Evolutionary conservation across 2,329 filamentous ascomycete genomes (phyloP).

Genomic region (Trichoderma lentiforme): DNA sequence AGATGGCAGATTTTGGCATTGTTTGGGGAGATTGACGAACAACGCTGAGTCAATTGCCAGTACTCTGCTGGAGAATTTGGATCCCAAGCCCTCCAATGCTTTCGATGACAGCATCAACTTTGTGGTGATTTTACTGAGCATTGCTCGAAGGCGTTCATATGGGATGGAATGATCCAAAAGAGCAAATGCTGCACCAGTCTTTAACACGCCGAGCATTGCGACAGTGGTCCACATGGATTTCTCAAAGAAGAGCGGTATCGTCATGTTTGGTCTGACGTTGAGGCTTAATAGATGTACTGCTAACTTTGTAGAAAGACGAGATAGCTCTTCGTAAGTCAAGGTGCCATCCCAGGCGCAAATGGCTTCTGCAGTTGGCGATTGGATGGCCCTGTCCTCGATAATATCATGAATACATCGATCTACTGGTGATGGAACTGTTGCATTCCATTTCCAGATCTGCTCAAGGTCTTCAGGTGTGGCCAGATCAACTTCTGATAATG

Average conservation of each 20-base stretch:
- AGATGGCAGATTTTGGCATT: not conserved
- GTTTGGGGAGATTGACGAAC: not conserved
- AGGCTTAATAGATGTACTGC: not conserved
- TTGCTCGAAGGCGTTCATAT: not conserved
- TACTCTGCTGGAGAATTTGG: not conserved
- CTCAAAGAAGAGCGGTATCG: not conserved
- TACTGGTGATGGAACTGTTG: not conserved
- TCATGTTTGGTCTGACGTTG: not conserved
- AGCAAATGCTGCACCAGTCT: not conserved
- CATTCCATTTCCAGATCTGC: conserved; percentile 7
- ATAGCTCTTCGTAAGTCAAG: conserved; percentile 24
- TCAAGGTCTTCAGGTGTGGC: not conserved
- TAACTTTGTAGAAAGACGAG: conserved; percentile 4
- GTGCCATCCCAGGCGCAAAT: conserved; percentile 25
- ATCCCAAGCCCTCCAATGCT: not conserved
- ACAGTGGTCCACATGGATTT: not conserved
- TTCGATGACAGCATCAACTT: not conserved
- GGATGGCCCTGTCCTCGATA: not conserved
- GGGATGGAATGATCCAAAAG: not conserved
- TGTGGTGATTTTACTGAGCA: not conserved
- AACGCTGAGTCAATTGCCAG: not conserved
- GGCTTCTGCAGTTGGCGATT: conserved; percentile 16
- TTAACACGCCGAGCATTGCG: not conserved
- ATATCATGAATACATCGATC: not conserved
- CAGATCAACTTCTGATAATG: not conserved